Conservation (phyloP, 768 basidiomycete genomes). For the Podaxis mareebaensis region DNA sequence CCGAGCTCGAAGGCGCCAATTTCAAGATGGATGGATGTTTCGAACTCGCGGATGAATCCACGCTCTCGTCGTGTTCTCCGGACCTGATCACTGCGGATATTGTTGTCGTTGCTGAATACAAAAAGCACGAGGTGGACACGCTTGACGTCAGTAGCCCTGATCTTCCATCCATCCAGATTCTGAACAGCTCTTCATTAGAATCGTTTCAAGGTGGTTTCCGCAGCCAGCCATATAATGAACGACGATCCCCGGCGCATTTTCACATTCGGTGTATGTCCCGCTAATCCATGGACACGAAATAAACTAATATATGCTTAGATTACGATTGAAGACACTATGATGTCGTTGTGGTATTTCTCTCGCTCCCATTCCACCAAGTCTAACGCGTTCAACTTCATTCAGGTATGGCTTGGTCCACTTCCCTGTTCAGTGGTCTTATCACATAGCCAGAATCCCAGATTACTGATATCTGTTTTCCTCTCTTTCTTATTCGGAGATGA, state of each 20-base stretch:
- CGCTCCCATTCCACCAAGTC: slow-evolving; percentile 12
- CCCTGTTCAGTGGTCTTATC: not conserved
- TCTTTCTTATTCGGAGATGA: slow-evolving; percentile 5
- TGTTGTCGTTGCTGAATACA: not conserved
- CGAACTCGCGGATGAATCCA: not conserved
- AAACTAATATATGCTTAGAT: not conserved
- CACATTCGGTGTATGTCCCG: slow-evolving; percentile 19
- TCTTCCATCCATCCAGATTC: not conserved
- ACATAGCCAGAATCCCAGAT: not conserved
- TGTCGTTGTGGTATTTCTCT: slow-evolving; percentile 15
- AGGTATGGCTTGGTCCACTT: not conserved
- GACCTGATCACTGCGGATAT: not conserved
- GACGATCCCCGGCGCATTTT: slow-evolving; percentile 25
- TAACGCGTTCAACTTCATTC: slow-evolving; percentile 2
- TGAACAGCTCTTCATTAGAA: slow-evolving; percentile 6
- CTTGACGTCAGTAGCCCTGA: not conserved
- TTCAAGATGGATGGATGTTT: not conserved
- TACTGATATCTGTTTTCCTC: not conserved
- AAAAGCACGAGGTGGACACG: not conserved
- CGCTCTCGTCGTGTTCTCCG: not conserved
- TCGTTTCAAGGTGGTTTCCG: slow-evolving; percentile 5
- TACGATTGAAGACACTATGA: slow-evolving; percentile 10
- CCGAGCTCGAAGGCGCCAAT: not conserved
- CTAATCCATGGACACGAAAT: not conserved
- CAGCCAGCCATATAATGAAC: slow-evolving; percentile 24